Evolutionary conservation across 164 flowering plant genomes (phyloP).

Genomic region (Tetrastigma voinierianum): DNA sequence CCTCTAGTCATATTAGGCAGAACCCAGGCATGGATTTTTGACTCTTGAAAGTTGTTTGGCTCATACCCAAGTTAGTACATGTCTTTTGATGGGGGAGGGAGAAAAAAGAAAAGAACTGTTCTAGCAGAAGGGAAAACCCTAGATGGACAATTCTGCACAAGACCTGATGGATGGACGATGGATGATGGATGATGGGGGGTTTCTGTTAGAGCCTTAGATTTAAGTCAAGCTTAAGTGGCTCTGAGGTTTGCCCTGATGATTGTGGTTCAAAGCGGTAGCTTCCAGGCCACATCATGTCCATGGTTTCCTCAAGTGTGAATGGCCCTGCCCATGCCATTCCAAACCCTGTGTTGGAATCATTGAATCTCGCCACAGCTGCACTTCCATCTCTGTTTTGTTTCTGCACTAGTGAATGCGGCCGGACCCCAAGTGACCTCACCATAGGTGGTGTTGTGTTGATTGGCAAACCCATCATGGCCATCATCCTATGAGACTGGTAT

Average conservation of each 20-base stretch:
- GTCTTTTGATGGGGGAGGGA: conserved; percentile 3
- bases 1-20: conserved; percentile 7
- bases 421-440: conserved; percentile 58
- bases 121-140: not conserved
- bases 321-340: conserved; percentile 36
- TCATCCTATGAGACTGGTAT: conserved; percentile 49
- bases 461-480: conserved; percentile 43
- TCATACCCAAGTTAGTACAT: conserved; percentile 7
- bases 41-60: conserved; percentile 1
- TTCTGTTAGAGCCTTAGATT: conserved; percentile 52
- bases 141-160: conserved; percentile 1
- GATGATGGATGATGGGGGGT: too few species aligned
- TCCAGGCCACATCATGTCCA: conserved; percentile 64
- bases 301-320: conserved; percentile 33
- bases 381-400: conserved; percentile 42
- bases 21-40: conserved; percentile 4
- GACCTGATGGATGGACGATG: conserved; percentile 6
- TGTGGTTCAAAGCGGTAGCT: conserved; percentile 51
- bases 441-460: conserved; percentile 21
- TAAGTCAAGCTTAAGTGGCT: conserved; percentile 47
- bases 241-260: conserved; percentile 30
- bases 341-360: conserved; percentile 25
- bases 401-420: conserved; percentile 61
- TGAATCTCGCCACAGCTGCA: conserved; percentile 33
- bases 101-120: conserved; percentile 1